These are phyloP conservation scores for Kwoniella heveanensis DNA, from an alignment of 768 basidiomycete species.

Conservation along the genomic window DNA sequence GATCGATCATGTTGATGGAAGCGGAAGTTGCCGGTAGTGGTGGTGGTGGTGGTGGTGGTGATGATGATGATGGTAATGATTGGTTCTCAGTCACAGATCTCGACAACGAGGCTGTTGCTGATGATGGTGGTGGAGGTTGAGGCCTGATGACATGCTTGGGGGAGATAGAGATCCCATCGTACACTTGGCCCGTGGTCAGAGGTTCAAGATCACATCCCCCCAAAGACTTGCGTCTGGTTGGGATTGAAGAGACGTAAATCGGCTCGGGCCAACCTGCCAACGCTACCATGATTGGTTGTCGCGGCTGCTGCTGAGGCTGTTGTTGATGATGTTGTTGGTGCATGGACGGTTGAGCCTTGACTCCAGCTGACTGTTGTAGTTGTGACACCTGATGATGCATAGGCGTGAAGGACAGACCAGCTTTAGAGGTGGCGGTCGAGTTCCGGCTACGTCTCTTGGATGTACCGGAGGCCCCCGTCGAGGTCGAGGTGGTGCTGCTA, in stretches of 20 bases:
- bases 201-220: slow-evolving; percentile 5
- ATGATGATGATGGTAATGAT: too few species aligned
- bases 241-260: slow-evolving; percentile 13
- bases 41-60: neutral
- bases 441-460: neutral
- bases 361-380: too few species aligned
- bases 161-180: slow-evolving; percentile 12
- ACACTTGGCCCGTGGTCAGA: slow-evolving; percentile 14
- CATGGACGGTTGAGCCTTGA: neutral
- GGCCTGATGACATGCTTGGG: neutral
- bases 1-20: neutral
- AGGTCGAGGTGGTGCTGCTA: neutral
- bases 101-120: neutral
- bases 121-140: neutral
- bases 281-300: slow-evolving; percentile 25
- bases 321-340: neutral
- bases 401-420: neutral
- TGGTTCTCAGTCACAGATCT: too few species aligned
- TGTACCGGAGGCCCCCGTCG: neutral
- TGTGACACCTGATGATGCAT: too few species aligned
- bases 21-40: neutral
- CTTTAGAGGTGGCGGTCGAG: neutral
- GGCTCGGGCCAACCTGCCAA: slow-evolving; percentile 32
- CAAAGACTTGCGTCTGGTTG: neutral
- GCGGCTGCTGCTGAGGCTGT: neutral